A percentile compares a stretch with the other conserved stretches of the same genome.
Conservation (phyloP, 2,329 filamentous ascomycete genomes). For the Huntiella decipiens region DNA sequence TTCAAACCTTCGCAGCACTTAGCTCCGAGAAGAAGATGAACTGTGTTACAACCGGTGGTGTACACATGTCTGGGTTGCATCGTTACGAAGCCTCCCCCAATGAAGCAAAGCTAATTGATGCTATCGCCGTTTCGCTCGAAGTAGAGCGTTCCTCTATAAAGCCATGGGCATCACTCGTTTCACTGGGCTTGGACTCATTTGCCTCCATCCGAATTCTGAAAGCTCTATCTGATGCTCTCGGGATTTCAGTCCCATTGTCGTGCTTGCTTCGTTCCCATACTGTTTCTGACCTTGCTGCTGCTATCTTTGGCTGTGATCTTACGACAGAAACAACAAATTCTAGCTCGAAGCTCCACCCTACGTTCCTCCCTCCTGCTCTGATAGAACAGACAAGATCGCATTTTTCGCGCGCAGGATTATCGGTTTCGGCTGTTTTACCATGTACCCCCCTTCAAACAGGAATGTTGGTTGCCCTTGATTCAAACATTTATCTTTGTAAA, state of each 20-base stretch:
- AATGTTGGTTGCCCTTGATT: constrained; percentile 43
- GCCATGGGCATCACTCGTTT: constrained; percentile 53
- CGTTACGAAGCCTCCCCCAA: constrained; percentile 32
- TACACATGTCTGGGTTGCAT: constrained; percentile 24
- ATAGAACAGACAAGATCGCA: constrained; percentile 13
- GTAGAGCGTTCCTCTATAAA: constrained; percentile 28
- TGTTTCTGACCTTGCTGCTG: constrained; percentile 36
- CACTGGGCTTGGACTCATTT: constrained; percentile 68
- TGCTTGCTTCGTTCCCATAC: constrained; percentile 49
- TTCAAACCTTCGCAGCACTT: constrained; percentile 22
- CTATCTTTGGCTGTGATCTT: not conserved
- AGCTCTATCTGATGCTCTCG: constrained; percentile 27
- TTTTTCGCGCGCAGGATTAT: constrained; percentile 19
- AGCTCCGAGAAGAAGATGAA: not conserved
- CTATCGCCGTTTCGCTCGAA: constrained; percentile 32
- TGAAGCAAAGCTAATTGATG: constrained; percentile 13
- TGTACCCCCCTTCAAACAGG: constrained; percentile 42
- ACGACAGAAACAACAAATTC: not conserved
- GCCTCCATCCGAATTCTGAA: constrained; percentile 55
- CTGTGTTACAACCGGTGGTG: not conserved
- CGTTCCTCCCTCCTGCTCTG: constrained; percentile 18
- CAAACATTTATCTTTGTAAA: constrained; percentile 51
- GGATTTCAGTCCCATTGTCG: constrained; percentile 42
- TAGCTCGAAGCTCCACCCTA: too few relatives aligned
- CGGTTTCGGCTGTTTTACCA: constrained; percentile 37